These are phyloP conservation scores for Aureobasidium lini DNA, from an alignment of 2,329 filamentous ascomycete species.

Conservation along the genomic window DNA sequence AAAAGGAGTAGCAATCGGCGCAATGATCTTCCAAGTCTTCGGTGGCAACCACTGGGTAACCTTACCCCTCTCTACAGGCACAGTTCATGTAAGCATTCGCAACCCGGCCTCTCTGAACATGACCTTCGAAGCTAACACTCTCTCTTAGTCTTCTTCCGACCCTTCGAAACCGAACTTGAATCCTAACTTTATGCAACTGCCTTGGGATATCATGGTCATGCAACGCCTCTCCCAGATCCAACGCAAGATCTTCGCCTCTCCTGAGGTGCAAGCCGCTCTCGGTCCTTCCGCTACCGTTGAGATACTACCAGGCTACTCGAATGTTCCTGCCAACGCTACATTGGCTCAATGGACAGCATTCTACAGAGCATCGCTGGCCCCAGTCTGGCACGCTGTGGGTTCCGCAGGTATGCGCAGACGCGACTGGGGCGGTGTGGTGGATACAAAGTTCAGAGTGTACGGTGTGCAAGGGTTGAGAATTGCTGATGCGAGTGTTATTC, in stretches of 20 bases:
- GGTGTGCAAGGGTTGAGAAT: slow-evolving; percentile 25
- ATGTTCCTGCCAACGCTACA: slow-evolving; percentile 1
- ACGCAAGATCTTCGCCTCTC: slow-evolving; percentile 18
- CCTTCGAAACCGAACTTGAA: slow-evolving; percentile 31
- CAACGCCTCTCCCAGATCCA: slow-evolving; percentile 24
- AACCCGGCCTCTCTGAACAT: no score
- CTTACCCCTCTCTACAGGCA: slow-evolving; percentile 28
- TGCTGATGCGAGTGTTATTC: slow-evolving; percentile 29
- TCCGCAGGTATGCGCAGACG: slow-evolving; percentile 18
- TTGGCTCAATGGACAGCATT: slow-evolving; percentile 13
- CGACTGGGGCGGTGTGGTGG: slow-evolving; percentile 25
- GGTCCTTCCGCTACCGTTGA: slow-evolving; percentile 25
- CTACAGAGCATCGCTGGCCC: not conserved
- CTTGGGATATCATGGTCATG: slow-evolving; percentile 28
- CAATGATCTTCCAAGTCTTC: slow-evolving; percentile 34
- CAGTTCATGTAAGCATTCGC: slow-evolving; percentile 20
- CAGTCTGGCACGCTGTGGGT: not conserved
- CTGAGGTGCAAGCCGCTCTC: slow-evolving; percentile 5
- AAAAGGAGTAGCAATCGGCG: slow-evolving; percentile 37
- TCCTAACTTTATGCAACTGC: slow-evolving; percentile 34
- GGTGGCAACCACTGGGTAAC: slow-evolving; percentile 30
- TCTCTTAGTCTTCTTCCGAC: slow-evolving; percentile 20
- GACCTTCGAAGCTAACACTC: not conserved
- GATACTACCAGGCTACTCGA: slow-evolving; percentile 17
- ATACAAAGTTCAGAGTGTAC: slow-evolving; percentile 24